Base-by-base conservation (phyloP, 2,329 filamentous ascomycete genomes). In the Fusarium papillatum region DNA sequence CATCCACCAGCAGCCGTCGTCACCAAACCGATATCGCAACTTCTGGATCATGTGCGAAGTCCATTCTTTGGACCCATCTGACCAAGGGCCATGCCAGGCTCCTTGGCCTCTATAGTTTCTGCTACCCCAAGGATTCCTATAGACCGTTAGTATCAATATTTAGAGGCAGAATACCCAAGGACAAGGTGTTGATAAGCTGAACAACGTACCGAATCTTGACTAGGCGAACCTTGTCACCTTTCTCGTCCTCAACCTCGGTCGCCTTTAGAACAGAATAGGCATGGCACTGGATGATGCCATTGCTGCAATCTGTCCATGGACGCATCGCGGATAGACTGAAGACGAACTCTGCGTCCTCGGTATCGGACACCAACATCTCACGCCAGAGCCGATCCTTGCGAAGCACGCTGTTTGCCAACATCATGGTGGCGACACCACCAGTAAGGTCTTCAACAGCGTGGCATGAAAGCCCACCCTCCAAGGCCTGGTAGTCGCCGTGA, bases 21-120 rank as follows among this genome's bases (percentile, higher is more conserved):
- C 91, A 22, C 92, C 92, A 75, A 94, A 94, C 62, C 88, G 89
- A 80, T 94, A 91, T 34, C 88, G 86, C 4, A 95, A 85, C 72
- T 90, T 90, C 72, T 89, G 83, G 85, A 95, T 92, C 92, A 93
- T 94, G 78, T 94, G 90, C 0, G 93, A 86, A 2, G 92, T 95
- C 93, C 93, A 95, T 80, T 95, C 90, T 75, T 92, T 91, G 7
- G 91, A 93, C 1, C 93, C 93, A 80, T 95, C 93, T 43, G 90
- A 91, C 93, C 93, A 95, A 7, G 92, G 88, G 17, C 93, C 93
- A 66, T 89, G 92, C 93, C 93, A 95, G 82, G 94, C 93, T 61
- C 85, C 3, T 83, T 31, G 64, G 11, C 84, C 85, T 24, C 74
- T 76, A n/a, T 77, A 74, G 13, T 76, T 71, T 36, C 88, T 89